phyloP scores from a whole-genome alignment of 495 filamentous ascomycete species.

The Penicillium coffeae region DNA sequence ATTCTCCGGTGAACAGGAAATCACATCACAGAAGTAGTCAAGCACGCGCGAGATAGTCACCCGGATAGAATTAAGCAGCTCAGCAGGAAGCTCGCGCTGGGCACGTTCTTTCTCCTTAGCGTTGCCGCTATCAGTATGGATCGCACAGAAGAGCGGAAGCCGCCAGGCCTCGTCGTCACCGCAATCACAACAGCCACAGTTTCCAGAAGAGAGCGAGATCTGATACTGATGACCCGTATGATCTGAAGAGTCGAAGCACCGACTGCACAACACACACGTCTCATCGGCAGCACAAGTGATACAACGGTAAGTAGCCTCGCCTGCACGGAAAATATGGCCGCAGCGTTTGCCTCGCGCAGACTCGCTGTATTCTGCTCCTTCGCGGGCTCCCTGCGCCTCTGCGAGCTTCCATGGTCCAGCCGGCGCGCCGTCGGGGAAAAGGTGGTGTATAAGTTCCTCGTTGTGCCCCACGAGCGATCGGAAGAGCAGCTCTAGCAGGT shows the following conservation, averaged over 20 bases:
- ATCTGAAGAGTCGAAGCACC: slow-evolving; percentile 92
- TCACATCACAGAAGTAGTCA: slow-evolving; percentile 95
- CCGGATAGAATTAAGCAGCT: slow-evolving; percentile 68
- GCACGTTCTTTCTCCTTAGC: slow-evolving; percentile 61
- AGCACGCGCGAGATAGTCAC: slow-evolving; percentile 80
- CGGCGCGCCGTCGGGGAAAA: slow-evolving; percentile 76
- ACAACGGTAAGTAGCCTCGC: slow-evolving; percentile 91
- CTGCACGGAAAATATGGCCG: slow-evolving; percentile 90
- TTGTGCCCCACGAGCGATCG: slow-evolving; percentile 73
- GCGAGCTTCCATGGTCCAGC: slow-evolving; percentile 67
- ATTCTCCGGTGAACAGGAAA: slow-evolving; percentile 96
- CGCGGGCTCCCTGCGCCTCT: slow-evolving; percentile 83
- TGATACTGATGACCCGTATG: slow-evolving; percentile 91
- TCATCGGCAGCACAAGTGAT: slow-evolving; percentile 87
- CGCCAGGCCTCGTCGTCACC: slow-evolving; percentile 94
- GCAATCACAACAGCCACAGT: slow-evolving; percentile 95
- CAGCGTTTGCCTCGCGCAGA: slow-evolving; percentile 92
- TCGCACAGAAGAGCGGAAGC: slow-evolving; percentile 82
- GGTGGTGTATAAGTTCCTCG: slow-evolving; percentile 63
- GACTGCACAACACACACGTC: slow-evolving; percentile 80
- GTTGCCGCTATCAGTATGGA: slow-evolving; percentile 67
- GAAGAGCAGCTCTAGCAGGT: slow-evolving; percentile 76
- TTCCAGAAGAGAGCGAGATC: slow-evolving; percentile 78
- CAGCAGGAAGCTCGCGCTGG: slow-evolving; percentile 58
- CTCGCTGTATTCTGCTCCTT: slow-evolving; percentile 92